Evolutionary conservation across 768 basidiomycete genomes (phyloP).

Genomic region (Leccinum ochraceum): DNA sequence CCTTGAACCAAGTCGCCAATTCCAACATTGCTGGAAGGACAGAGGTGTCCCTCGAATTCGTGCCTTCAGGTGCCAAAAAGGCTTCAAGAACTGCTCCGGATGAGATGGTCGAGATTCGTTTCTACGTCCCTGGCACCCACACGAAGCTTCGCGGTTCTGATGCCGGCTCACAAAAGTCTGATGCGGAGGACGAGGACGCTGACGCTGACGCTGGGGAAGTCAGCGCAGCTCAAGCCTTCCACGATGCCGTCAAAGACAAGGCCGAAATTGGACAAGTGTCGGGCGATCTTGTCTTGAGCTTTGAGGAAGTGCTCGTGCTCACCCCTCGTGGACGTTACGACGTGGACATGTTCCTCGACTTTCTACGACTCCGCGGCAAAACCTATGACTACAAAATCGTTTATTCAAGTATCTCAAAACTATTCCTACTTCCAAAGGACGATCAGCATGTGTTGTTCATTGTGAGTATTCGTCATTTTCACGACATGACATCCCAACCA

Average conservation of each 20-base stretch:
- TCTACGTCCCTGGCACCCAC: slow-evolving; percentile 80
- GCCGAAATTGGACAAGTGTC: slow-evolving; percentile 91
- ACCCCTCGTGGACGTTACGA: slow-evolving; percentile 97
- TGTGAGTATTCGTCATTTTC: slow-evolving; percentile 46
- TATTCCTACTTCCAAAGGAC: slow-evolving; percentile 96
- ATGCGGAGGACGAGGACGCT: slow-evolving; percentile 62
- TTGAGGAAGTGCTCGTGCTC: slow-evolving; percentile 91
- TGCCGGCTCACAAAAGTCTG: slow-evolving; percentile 71
- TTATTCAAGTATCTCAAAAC: slow-evolving; percentile 79
- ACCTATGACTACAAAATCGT: slow-evolving; percentile 99
- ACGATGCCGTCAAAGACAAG: slow-evolving; percentile 93
- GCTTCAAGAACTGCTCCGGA: slow-evolving; percentile 52
- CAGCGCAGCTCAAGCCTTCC: slow-evolving; percentile 94
- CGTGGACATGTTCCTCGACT: slow-evolving; percentile 96
- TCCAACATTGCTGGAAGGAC: slow-evolving; percentile 97
- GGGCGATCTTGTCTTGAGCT: slow-evolving; percentile 91
- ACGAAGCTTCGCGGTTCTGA: slow-evolving; percentile 66
- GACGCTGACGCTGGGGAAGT: slow-evolving; percentile 63
- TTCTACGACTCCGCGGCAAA: slow-evolving; percentile 93
- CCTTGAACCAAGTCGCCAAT: slow-evolving; percentile 84
- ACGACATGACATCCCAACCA: slow-evolving; percentile 5
- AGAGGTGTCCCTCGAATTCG: slow-evolving; percentile 98
- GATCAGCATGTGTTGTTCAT: slow-evolving; percentile 96
- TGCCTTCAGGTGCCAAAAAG: slow-evolving; percentile 48
- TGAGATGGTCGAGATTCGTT: slow-evolving; percentile 94